Base-by-base conservation (phyloP, 441 rosid species). In the Rhodomyrtus psidioides region DNA sequence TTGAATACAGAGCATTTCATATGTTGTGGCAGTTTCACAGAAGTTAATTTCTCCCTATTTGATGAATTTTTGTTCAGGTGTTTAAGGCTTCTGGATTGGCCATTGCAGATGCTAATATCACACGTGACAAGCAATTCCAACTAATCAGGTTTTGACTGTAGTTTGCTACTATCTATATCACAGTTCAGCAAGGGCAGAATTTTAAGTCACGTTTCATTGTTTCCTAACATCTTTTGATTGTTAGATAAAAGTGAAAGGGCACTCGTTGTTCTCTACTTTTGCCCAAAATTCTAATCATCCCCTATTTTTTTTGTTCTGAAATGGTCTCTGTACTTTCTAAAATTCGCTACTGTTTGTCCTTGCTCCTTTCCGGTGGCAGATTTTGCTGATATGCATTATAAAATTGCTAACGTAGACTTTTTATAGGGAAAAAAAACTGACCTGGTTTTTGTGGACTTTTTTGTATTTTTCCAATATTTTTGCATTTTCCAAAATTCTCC, bases 101-200 rank as follows among this genome's bases (percentile, higher is more conserved):
- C 86, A 90, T 95, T 84, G 95, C 97, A 86, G 98, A 95, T 90
- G 87, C 93, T 83, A 92, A 88, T 87, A 59, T 97, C 86, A 83
- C 94, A 85, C 92, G 88, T 70, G 98, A 95, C 90, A 96, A 96
- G 90, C 99, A 95, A 86, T 96, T 96, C 86, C 99, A 96, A 89
- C 96, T 96, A 86, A 97, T 96, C 93, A 96, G 99, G 99, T 96
- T 89, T 85, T 62, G 81, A 88, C 82, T n/a, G 81, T 85, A 53
- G 54, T 82, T 82, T 12, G 7, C n/a, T 51, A 23, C 26, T 26
- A 26, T 83, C 42, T 83, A n/a, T 79, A 81, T 82, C 84, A 44
- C 57, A 60, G 34, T 83, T 81, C 74, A 26, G 28, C 53, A 2
- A 56, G 76, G 70, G 26, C 24, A 34, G 76, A 30, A 65, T 65